Evolutionary conservation across 2,329 filamentous ascomycete genomes (phyloP), one percentile per base, ranked within the genome.

Genomic region (Aureobasidium melanogenum): DNA sequence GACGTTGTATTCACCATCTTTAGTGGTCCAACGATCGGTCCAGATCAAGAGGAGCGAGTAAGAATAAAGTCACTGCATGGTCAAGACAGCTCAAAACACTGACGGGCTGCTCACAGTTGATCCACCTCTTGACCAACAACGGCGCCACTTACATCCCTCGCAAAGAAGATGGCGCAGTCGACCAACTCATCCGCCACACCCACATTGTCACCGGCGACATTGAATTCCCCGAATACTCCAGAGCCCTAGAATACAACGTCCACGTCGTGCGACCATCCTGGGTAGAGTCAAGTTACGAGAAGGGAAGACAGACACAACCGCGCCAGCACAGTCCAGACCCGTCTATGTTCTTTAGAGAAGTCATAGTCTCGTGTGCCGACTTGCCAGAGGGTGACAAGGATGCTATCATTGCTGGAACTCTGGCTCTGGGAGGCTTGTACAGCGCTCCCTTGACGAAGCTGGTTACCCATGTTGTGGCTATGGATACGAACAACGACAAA

Each of bases 261-360:
- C 88, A 91, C 12, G 88, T 97, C 1, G 86, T 97, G 30, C 92
- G 86, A 65, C 85, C 89, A 3, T 78, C 83, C 61, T 99, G 94
- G 93, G 83, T 97, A 50, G 80, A 83, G 3, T 79, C 80, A 26
- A 94, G 88, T 4, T 73, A 96, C 2, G 73, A 79, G 24, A 88
- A 86, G 67, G 80, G 80, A 62, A 92, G 88, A 71, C 80, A 88
- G 59, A 86, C 86, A 36, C 91, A 90, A 67, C 84, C 92, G 10
- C 85, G 93, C 43, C 88, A 91, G 17, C 95, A 88, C 73, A 97
- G 88, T 48, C 94, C 94, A 1, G 94, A 99, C 69, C 92, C 93
- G 1, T 84, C 88, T 62, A 85, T 96, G 71, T 94, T 97, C 72
- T 89, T 99, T 75, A 89, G 88, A 56, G 87, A 91, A 67, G 88